Percentiles rank a stretch among this genome's conserved stretches.
phyloP scores from a whole-genome alignment of 148 eudicot genomes.

The Nepenthes gracilis region DNA sequence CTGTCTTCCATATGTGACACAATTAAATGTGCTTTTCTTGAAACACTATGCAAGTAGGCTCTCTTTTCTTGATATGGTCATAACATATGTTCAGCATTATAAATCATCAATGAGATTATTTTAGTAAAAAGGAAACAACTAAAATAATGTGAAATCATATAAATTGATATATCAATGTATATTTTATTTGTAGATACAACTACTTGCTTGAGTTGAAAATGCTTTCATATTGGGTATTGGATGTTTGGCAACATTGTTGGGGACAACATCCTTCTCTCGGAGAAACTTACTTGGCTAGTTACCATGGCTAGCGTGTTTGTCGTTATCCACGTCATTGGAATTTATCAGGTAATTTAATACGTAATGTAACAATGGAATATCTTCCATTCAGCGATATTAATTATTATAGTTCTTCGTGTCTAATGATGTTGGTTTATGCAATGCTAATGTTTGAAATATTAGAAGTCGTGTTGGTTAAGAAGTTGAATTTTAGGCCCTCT shows the following conservation, averaged over 20 bases:
- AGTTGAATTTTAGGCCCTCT: conserved; percentile 16
- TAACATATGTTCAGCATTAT: no score
- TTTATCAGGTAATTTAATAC: conserved; percentile 46
- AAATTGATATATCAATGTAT: no score
- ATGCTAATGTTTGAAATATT: conserved; percentile 66
- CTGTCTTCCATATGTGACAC: no score
- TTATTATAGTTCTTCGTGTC: neutral
- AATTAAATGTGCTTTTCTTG: no score
- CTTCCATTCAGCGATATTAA: neutral
- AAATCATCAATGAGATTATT: no score
- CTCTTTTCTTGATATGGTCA: no score
- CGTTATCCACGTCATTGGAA: conserved; percentile 60
- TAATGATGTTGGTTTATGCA: conserved; percentile 23
- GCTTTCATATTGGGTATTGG: conserved; percentile 26
- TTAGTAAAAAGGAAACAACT: no score
- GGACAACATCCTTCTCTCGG: conserved; percentile 46
- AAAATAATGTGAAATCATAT: no score
- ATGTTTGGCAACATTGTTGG: conserved; percentile 48
- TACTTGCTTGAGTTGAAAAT: neutral
- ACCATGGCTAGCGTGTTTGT: conserved; percentile 55
- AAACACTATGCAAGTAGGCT: no score
- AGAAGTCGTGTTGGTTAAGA: conserved; percentile 42
- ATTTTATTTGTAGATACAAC: neutral
- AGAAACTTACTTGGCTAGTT: conserved; percentile 66
- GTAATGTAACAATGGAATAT: neutral